A percentile compares a stretch with the other conserved stretches of the same genome.
These are phyloP conservation scores for Apiotrichum gamsii DNA, from an alignment of 1,284 basidiomycete species.

Conservation along the genomic window DNA sequence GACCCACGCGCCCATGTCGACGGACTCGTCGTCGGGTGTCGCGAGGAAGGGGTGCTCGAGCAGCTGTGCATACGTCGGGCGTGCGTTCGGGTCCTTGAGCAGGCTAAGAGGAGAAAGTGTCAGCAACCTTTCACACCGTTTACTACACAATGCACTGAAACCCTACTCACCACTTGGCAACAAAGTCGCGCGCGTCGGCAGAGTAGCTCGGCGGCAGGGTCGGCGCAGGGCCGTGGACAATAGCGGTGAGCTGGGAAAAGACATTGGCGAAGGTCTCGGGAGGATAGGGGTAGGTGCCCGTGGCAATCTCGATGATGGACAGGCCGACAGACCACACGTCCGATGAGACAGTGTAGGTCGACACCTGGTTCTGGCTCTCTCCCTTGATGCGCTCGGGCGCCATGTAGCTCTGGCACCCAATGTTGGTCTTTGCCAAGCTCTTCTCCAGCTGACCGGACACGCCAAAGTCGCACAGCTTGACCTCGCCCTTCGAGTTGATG, in stretches of 20 bases:
- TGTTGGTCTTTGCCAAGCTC: constrained; percentile 94
- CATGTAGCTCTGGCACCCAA: constrained; percentile 99
- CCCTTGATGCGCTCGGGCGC: constrained; percentile 97
- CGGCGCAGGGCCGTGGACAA: constrained; percentile 90
- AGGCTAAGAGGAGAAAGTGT: no score
- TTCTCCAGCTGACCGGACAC: constrained; percentile 97
- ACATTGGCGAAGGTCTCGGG: constrained; percentile 98
- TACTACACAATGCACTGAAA: no score
- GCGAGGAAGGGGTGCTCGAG: constrained; percentile 69
- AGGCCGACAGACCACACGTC: constrained; percentile 99
- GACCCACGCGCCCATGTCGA: constrained; percentile 82
- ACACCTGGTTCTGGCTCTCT: constrained; percentile 76
- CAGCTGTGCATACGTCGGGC: constrained; percentile 80
- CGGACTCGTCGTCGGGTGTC: constrained; percentile 55
- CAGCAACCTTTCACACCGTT: no score
- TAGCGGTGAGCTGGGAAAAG: constrained; percentile 91
- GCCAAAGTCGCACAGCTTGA: constrained; percentile 97
- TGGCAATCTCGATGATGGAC: constrained; percentile 85
- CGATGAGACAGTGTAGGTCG: constrained; percentile 92
- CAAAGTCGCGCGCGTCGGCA: constrained; percentile 50
- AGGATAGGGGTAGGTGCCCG: constrained; percentile 92
- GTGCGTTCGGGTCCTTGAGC: constrained; percentile 65
- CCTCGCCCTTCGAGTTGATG: constrained; percentile 76
- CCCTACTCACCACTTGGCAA: constrained; percentile 51
- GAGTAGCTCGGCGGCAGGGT: constrained; percentile 59